A percentile compares a stretch with the other conserved stretches of the same genome.
These are phyloP conservation scores for Annona squamosa DNA, from an alignment of 164 flowering plant species.

Conservation along the genomic window DNA sequence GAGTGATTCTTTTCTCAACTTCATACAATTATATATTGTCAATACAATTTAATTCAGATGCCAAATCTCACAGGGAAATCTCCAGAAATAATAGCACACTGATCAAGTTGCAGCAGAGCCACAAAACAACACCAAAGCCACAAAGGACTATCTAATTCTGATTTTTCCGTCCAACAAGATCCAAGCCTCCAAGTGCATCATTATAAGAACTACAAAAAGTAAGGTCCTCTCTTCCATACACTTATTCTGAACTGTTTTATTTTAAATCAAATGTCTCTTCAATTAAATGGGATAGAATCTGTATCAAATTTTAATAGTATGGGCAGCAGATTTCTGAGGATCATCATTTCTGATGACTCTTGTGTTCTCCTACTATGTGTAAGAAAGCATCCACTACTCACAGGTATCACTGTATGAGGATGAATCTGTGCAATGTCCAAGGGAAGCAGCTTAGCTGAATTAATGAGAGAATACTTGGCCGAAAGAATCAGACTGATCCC, in stretches of 20 bases:
- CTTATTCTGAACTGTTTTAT: too few species aligned
- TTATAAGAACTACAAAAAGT: too few species aligned
- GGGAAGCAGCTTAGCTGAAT: slow-evolving; percentile 57
- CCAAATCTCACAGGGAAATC: too few species aligned
- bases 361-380: neutral
- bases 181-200: too few species aligned
- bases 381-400: slow-evolving; percentile 14
- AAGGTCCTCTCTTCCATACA: too few species aligned
- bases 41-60: too few species aligned
- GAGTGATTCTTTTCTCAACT: too few species aligned
- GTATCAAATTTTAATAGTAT: neutral
- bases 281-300: neutral
- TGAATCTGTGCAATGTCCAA: slow-evolving; percentile 43
- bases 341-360: neutral
- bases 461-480: slow-evolving; percentile 78
- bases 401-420: slow-evolving; percentile 59
- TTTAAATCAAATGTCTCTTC: neutral
- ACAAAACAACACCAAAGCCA: too few species aligned
- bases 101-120: too few species aligned
- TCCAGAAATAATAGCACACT: neutral
- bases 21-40: too few species aligned
- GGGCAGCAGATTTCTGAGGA: neutral
- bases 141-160: too few species aligned
- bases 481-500: slow-evolving; percentile 59
- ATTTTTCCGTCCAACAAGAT: too few species aligned